Percentiles rank a stretch among this genome's conserved stretches.
Evolutionary conservation across 805 yeast species (phyloP).

Genomic region (Blastobotrys americana): DNA sequence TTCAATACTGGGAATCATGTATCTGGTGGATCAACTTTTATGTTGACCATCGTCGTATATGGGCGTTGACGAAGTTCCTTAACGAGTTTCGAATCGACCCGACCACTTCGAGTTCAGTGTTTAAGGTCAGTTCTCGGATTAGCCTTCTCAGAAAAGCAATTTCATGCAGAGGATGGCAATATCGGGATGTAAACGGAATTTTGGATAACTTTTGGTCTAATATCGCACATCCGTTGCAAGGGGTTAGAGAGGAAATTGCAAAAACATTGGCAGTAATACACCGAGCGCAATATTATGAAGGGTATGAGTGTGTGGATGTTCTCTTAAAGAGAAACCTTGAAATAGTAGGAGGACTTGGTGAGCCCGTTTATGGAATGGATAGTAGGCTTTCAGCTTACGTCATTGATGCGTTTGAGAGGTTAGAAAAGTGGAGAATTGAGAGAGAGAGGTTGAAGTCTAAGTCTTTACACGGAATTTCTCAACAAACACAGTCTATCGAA

Average conservation of each 20-base stretch:
- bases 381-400: slow-evolving; percentile 33
- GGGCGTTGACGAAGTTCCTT: slow-evolving; percentile 42
- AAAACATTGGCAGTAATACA: slow-evolving; percentile 46
- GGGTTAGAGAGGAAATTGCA: slow-evolving; percentile 64
- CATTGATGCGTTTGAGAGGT: slow-evolving; percentile 37
- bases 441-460: slow-evolving; percentile 6
- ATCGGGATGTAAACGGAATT: slow-evolving; percentile 36
- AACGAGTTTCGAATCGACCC: slow-evolving; percentile 41
- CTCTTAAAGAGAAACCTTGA: slow-evolving; percentile 35
- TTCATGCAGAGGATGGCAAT: slow-evolving; percentile 48
- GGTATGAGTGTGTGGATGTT: slow-evolving; percentile 33
- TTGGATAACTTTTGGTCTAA: slow-evolving; percentile 41
- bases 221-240: slow-evolving; percentile 59
- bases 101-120: slow-evolving; percentile 49
- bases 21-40: slow-evolving; percentile 59
- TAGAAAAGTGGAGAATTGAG: slow-evolving; percentile 36
- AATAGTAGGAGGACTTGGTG: slow-evolving; percentile 34
- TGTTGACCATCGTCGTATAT: slow-evolving; percentile 52
- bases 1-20: slow-evolving; percentile 66
- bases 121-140: slow-evolving; percentile 55
- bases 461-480: background rate
- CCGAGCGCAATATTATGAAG: slow-evolving; percentile 38
- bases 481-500: slow-evolving; percentile 18
- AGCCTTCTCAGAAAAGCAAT: slow-evolving; percentile 46
- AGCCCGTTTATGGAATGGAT: slow-evolving; percentile 26